phyloP scores from a whole-genome alignment of 148 eudicot species.

The Cornus suecica region DNA sequence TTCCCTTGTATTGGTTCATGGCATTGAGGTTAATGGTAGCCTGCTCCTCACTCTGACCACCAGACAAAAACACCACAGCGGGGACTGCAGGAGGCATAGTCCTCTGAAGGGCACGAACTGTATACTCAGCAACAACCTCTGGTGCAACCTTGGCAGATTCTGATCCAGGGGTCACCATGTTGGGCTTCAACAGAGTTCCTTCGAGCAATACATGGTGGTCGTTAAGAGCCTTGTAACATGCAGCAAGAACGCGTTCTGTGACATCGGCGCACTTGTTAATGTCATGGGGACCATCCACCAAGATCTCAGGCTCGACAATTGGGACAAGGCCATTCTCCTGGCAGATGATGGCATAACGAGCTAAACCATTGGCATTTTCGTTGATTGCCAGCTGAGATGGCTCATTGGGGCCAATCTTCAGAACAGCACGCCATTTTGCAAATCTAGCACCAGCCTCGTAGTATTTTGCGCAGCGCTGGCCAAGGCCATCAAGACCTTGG shows the following conservation, averaged over 20 bases:
- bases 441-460: constrained; percentile 78
- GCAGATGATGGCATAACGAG: constrained; percentile 91
- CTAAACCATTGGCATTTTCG: constrained; percentile 91
- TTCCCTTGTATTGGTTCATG: constrained; percentile 71
- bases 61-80: constrained; percentile 85
- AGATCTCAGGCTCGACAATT: constrained; percentile 92
- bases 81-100: constrained; percentile 95
- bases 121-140: constrained; percentile 81
- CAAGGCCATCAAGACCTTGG: constrained; percentile 84
- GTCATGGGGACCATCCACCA: constrained; percentile 81
- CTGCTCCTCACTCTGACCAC: constrained; percentile 97
- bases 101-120: constrained; percentile 77
- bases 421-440: constrained; percentile 89
- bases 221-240: constrained; percentile 85
- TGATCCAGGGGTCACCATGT: constrained; percentile 96
- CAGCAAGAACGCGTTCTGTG: constrained; percentile 87
- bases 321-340: constrained; percentile 89
- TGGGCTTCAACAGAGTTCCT: constrained; percentile 86
- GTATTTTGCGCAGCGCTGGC: constrained; percentile 67
- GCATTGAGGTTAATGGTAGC: constrained; percentile 92
- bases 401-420: constrained; percentile 71
- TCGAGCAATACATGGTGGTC: constrained; percentile 92
- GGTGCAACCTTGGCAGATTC: constrained; percentile 73
- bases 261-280: constrained; percentile 77
- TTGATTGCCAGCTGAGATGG: constrained; percentile 78